These are phyloP conservation scores for Dothideomycetes sp. DNA, from an alignment of 2,329 filamentous ascomycete species.

Conservation along the genomic window DNA sequence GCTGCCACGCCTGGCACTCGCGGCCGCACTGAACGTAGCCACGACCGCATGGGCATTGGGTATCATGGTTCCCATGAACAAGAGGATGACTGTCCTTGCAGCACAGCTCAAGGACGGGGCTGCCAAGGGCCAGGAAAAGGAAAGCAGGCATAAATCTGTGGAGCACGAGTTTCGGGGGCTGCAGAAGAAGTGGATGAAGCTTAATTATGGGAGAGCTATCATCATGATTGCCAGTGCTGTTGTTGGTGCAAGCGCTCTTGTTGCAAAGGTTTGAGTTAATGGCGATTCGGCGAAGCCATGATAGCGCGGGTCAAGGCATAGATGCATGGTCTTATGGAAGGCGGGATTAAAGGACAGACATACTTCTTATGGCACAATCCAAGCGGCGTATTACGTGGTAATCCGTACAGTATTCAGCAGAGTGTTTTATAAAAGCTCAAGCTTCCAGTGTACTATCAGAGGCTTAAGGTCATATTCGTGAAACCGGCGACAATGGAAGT, in stretches of 20 bases:
- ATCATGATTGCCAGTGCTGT: constrained; percentile 14
- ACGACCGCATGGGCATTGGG: constrained; percentile 19
- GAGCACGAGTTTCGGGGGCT: constrained; percentile 18
- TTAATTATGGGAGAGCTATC: constrained; percentile 16
- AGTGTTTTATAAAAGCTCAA: no score
- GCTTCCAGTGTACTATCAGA: no score
- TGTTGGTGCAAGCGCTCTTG: constrained; percentile 7
- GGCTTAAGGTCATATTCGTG: no score
- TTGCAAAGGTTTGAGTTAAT: constrained; percentile 8
- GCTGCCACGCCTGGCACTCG: constrained; percentile 14
- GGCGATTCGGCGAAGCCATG: no score
- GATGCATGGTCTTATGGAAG: no score
- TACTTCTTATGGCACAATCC: no score
- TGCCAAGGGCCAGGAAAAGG: constrained; percentile 14
- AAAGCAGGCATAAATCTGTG: constrained; percentile 10
- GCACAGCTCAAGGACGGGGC: constrained; percentile 12
- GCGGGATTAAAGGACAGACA: no score
- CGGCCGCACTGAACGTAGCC: constrained; percentile 14
- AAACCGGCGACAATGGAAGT: no score
- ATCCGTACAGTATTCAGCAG: no score
- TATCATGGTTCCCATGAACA: constrained; percentile 22
- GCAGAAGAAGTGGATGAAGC: constrained; percentile 17
- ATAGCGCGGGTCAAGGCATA: no score
- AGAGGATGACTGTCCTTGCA: constrained; percentile 15
- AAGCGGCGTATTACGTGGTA: no score